Conservation (phyloP, 164 flowering plant species). For the Vitis rupestris region DNA sequence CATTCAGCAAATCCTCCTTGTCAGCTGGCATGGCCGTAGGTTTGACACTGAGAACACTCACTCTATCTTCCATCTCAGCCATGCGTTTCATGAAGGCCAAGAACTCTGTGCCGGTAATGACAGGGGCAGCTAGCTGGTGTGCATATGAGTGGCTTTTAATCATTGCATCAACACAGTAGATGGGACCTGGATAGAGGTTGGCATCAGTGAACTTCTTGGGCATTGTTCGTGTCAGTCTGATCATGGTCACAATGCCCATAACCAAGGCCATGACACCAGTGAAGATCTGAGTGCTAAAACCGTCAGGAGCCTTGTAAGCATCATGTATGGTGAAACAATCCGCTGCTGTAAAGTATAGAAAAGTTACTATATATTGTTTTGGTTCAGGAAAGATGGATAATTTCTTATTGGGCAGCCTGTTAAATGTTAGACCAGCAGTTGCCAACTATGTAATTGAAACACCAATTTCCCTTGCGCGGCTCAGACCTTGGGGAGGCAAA, state of each 20-base stretch:
- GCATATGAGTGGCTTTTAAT: conserved; percentile 17
- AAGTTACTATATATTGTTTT: not conserved
- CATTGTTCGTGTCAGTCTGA: conserved; percentile 46
- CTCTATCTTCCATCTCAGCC: conserved; percentile 58
- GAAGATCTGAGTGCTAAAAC: conserved; percentile 29
- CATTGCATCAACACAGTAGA: conserved; percentile 26
- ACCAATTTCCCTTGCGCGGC: too few species aligned
- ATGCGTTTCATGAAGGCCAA: conserved; percentile 47
- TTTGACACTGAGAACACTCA: conserved; percentile 28
- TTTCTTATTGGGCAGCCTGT: too few species aligned
- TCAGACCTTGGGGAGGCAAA: too few species aligned
- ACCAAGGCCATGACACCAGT: conserved; percentile 48
- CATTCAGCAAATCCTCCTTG: conserved; percentile 51
- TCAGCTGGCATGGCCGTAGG: conserved; percentile 48
- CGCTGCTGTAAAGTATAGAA: conserved; percentile 10
- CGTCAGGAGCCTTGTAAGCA: conserved; percentile 28
- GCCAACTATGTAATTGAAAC: too few species aligned
- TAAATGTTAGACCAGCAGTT: too few species aligned
- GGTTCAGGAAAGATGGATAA: too few species aligned
- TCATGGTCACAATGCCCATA: conserved; percentile 56
- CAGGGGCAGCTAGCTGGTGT: conserved; percentile 18
- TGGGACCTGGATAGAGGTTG: conserved; percentile 37
- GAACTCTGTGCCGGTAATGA: conserved; percentile 32
- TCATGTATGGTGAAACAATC: conserved; percentile 24
- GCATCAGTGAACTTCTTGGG: conserved; percentile 57